Evolutionary conservation across 2,329 filamentous ascomycete genomes (phyloP).

Genomic region (Madurella mycetomatis): DNA sequence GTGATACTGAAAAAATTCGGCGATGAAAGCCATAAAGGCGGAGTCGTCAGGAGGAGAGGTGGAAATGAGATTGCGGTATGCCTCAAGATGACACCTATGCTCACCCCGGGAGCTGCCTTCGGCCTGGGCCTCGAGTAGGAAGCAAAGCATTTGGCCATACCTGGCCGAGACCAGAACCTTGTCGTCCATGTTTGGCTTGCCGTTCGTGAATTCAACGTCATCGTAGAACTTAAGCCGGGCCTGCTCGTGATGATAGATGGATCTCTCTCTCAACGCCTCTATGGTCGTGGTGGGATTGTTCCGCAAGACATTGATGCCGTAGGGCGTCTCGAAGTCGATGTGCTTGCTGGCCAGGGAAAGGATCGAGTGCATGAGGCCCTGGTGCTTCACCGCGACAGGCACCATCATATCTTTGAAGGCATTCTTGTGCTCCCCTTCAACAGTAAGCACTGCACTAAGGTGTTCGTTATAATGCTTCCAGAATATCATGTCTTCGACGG

Average conservation of each 20-base stretch:
- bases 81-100: slow-evolving; percentile 74
- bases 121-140: slow-evolving; percentile 54
- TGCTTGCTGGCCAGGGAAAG: slow-evolving; percentile 80
- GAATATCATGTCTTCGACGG: slow-evolving; percentile 71
- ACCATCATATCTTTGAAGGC: slow-evolving; percentile 82
- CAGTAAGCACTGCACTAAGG: slow-evolving; percentile 74
- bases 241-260: slow-evolving; percentile 52
- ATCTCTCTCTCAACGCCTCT: slow-evolving; percentile 46
- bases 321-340: slow-evolving; percentile 55
- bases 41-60: slow-evolving; percentile 58
- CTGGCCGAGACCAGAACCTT: slow-evolving; percentile 48
- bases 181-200: slow-evolving; percentile 38
- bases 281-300: slow-evolving; percentile 45
- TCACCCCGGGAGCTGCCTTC: slow-evolving; percentile 58
- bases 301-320: slow-evolving; percentile 49
- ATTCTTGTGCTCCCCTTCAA: slow-evolving; percentile 76
- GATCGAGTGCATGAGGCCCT: slow-evolving; percentile 85
- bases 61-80: slow-evolving; percentile 68
- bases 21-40: slow-evolving; percentile 60
- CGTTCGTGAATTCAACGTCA: slow-evolving; percentile 46
- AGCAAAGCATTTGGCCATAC: slow-evolving; percentile 61
- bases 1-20: slow-evolving; percentile 84
- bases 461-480: slow-evolving; percentile 78
- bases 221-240: slow-evolving; percentile 50
- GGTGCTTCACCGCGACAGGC: slow-evolving; percentile 73